A percentile compares a stretch with the other conserved stretches of the same genome.
These are phyloP conservation scores for Scolecobasidium constrictum DNA, from an alignment of 2,329 filamentous ascomycete species.

Conservation along the genomic window DNA sequence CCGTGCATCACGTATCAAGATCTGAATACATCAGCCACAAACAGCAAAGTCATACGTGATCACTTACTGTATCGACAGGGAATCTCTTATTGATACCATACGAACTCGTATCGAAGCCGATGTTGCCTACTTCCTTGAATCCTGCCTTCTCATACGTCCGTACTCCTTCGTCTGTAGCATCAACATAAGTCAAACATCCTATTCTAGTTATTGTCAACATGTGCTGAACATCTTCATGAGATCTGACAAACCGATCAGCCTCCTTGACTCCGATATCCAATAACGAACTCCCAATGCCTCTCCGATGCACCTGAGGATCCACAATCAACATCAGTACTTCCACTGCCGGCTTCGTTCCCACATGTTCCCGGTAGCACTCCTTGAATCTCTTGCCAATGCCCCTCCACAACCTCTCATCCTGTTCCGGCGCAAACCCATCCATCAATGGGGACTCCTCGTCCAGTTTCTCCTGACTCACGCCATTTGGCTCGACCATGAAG, in stretches of 20 bases:
- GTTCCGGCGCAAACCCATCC: background rate
- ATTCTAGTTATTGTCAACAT: background rate
- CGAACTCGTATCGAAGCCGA: background rate
- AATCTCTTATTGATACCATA: background rate
- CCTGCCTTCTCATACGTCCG: background rate
- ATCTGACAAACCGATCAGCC: background rate
- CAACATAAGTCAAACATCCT: background rate
- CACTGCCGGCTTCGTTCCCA: background rate
- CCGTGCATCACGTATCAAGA: too few relatives aligned
- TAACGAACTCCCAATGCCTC: background rate
- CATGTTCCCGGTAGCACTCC: background rate
- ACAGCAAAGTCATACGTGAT: too few relatives aligned
- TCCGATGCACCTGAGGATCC: background rate
- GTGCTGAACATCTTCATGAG: background rate
- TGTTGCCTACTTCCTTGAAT: background rate
- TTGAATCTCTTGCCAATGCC: background rate
- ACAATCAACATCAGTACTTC: background rate
- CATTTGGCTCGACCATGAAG: background rate
- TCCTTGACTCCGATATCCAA: background rate
- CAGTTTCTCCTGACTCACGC: background rate
- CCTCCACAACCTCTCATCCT: background rate
- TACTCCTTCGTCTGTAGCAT: background rate
- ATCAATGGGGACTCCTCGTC: background rate
- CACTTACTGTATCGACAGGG: background rate
- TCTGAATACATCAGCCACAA: background rate